These are phyloP conservation scores for Rhynchosporium graminicola DNA, from an alignment of 2,329 filamentous ascomycete species.

Conservation along the genomic window DNA sequence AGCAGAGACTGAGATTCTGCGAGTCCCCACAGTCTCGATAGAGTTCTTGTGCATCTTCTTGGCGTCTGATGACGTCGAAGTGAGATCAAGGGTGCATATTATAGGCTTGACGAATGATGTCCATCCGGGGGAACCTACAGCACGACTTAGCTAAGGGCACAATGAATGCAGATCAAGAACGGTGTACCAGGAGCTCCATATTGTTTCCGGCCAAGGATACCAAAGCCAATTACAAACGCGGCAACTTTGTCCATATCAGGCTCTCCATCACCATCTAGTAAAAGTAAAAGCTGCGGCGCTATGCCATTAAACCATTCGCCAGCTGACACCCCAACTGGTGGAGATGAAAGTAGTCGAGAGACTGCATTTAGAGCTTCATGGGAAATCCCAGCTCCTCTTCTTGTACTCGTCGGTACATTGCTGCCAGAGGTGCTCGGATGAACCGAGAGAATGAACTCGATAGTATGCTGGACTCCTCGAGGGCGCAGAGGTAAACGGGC, in stretches of 20 bases:
- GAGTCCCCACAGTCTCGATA: conserved; percentile 27
- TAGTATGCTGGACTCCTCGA: conserved; percentile 64
- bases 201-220: conserved; percentile 63
- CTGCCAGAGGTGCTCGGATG: conserved; percentile 49
- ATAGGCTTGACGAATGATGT: conserved; percentile 60
- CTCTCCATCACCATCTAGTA: conserved; percentile 63
- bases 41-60: conserved; percentile 8
- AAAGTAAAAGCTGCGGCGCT: conserved; percentile 58
- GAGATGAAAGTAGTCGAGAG: conserved; percentile 60
- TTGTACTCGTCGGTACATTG: conserved; percentile 35
- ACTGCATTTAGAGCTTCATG: conserved; percentile 67
- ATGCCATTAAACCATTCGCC: conserved; percentile 62
- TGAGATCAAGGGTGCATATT: conserved; percentile 52
- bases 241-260: conserved; percentile 59
- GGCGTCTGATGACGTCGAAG: not conserved
- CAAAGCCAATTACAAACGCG: conserved; percentile 64
- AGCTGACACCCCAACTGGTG: conserved; percentile 55
- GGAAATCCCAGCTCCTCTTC: conserved; percentile 62
- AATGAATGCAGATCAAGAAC: not conserved
- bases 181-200: conserved; percentile 61
- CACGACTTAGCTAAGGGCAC: conserved; percentile 19
- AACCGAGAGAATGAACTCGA: conserved; percentile 72
- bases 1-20: conserved; percentile 44
- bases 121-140: conserved; percentile 60
- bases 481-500: conserved; percentile 61